Conservation (phyloP, 257 asterid species). For the Solanum virginianum region DNA sequence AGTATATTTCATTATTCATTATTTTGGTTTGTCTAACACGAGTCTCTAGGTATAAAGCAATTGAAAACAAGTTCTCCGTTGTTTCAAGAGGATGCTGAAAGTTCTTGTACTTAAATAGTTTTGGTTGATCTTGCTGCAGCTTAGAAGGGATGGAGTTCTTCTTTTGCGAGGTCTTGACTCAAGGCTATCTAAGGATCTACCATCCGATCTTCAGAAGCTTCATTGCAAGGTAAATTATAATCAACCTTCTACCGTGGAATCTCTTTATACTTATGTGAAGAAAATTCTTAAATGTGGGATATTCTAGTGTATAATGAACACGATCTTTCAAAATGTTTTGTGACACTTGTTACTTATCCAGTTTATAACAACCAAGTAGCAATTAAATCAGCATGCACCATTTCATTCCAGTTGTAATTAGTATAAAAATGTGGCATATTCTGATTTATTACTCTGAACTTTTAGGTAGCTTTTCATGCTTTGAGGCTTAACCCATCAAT, state of each 20-base stretch:
- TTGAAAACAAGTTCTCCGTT: background rate
- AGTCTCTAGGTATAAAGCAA: background rate
- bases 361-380: background rate
- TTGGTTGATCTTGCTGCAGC: constrained; percentile 31
- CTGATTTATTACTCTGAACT: background rate
- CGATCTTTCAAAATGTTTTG: background rate
- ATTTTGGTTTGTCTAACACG: background rate
- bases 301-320: background rate
- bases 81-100: background rate
- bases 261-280: background rate
- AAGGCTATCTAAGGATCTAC: constrained; percentile 87
- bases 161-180: constrained; percentile 82
- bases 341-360: background rate
- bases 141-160: constrained; percentile 77
- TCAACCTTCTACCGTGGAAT: background rate
- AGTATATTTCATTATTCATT: background rate
- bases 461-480: constrained; percentile 82
- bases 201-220: constrained; percentile 91
- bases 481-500: constrained; percentile 61
- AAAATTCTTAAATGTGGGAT: background rate
- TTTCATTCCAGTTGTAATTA: background rate
- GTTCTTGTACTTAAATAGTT: background rate
- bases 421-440: background rate
- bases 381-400: background rate
- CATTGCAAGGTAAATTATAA: constrained; percentile 70